Evolutionary conservation across 176 grass and related monocot species (phyloP).

Genomic region (bread wheat (Triticum aestivum)): IWGSC_CS_RefSeq_v2.1 NC_057799.1:127210304-127210803

Average conservation of each 20-base stretch:
- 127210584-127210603: background rate
- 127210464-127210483: background rate
- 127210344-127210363: constrained; percentile 39
- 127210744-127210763: constrained; percentile 22
- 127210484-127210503: background rate
- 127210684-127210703: background rate
- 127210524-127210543: background rate
- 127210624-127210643: constrained; percentile 27
- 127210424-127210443: constrained; percentile 24
- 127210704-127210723: constrained; percentile 39
- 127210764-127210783: constrained; percentile 28
- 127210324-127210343: constrained; percentile 1
- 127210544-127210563: background rate
- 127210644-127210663: constrained; percentile 33
- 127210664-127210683: background rate
- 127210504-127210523: background rate
- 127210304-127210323: constrained; percentile 35
- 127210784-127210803: constrained; percentile 41
- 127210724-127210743: constrained; percentile 20
- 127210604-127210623: background rate
- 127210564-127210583: background rate
- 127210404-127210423: constrained; percentile 29
- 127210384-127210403: constrained; percentile 21
- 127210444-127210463: constrained; percentile 35
- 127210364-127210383: constrained; percentile 19